A percentile compares a stretch with the other conserved stretches of the same genome.
These are phyloP conservation scores for Colletotrichum eleusines DNA, from an alignment of 2,329 filamentous ascomycete species.

Conservation along the genomic window DNA sequence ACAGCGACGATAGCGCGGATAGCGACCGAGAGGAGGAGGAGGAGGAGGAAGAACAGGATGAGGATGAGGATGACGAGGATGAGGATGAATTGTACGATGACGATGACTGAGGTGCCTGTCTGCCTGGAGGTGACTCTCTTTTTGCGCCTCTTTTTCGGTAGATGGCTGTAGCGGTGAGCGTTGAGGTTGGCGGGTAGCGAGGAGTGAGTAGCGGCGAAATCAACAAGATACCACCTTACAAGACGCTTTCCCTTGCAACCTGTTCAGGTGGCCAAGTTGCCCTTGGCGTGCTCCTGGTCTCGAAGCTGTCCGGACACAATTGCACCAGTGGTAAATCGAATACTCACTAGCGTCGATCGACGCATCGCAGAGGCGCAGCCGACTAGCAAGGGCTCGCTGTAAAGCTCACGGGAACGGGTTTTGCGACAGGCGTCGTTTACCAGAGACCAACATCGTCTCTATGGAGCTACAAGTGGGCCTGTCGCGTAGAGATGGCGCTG, in stretches of 20 bases:
- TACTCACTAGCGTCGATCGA: too few species aligned
- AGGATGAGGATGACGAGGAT: too few species aligned
- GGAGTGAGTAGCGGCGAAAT: not conserved
- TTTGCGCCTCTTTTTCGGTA: not conserved
- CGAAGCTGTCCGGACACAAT: not conserved
- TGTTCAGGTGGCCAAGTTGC: not conserved
- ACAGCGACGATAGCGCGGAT: not conserved
- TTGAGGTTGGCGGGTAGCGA: not conserved
- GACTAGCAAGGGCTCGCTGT: too few species aligned
- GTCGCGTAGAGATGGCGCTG: not conserved
- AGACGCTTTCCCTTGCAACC: not conserved
- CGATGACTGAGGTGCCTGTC: constrained; percentile 33
- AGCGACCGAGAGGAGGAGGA: constrained; percentile 56
- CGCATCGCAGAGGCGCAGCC: too few species aligned
- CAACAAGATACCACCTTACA: not conserved
- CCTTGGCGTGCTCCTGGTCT: not conserved
- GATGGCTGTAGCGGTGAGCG: not conserved
- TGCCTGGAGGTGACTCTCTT: not conserved
- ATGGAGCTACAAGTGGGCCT: not conserved
- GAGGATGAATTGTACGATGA: constrained; percentile 32
- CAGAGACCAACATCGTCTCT: not conserved
- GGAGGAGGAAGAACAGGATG: constrained; percentile 46
- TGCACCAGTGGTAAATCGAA: not conserved
- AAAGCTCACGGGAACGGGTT: too few species aligned
- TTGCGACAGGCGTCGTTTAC: too few species aligned